A percentile compares a stretch with the other conserved stretches of the same genome.
Conservation (phyloP, 805 yeast genomes). For the Ogataea nakhonphanomensis region DNA sequence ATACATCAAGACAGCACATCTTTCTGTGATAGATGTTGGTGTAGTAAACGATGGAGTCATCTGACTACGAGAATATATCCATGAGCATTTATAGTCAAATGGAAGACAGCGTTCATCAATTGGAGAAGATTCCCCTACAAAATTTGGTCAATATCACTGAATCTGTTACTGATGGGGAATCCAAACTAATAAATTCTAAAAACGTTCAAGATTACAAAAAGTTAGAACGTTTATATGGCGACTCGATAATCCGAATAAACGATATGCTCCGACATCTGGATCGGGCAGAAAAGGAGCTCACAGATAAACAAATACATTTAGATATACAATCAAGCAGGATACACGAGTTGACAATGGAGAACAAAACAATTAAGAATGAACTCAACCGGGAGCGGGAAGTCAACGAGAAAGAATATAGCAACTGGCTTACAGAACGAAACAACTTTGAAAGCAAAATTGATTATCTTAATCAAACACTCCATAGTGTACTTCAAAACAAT, state of each 20-base stretch:
- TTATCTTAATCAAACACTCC: slow-evolving; percentile 20
- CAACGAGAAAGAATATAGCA: slow-evolving; percentile 30
- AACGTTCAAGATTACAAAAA: slow-evolving; percentile 18
- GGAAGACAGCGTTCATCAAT: slow-evolving; percentile 3
- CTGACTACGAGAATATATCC: slow-evolving; percentile 21
- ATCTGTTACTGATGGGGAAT: background rate
- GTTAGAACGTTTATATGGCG: slow-evolving; percentile 31
- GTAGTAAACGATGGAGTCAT: slow-evolving; percentile 18
- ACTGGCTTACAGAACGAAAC: slow-evolving; percentile 28
- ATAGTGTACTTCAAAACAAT: slow-evolving; percentile 15
- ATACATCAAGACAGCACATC: background rate
- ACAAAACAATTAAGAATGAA: slow-evolving; percentile 23
- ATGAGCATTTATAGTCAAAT: slow-evolving; percentile 13
- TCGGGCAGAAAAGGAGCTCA: slow-evolving; percentile 33
- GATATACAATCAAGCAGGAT: slow-evolving; percentile 24
- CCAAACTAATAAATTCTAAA: background rate
- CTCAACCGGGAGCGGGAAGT: slow-evolving; percentile 28
- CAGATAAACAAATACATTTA: slow-evolving; percentile 27
- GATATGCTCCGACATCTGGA: slow-evolving; percentile 35
- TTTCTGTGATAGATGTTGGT: slow-evolving; percentile 1
- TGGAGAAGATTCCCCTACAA: slow-evolving; percentile 16
- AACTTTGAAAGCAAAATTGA: slow-evolving; percentile 28
- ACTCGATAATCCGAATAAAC: slow-evolving; percentile 29
- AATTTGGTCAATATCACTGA: slow-evolving; percentile 19
- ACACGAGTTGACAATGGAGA: slow-evolving; percentile 28